Conservation (phyloP, 2,329 filamentous ascomycete species). For the Fusarium longipes region DNA sequence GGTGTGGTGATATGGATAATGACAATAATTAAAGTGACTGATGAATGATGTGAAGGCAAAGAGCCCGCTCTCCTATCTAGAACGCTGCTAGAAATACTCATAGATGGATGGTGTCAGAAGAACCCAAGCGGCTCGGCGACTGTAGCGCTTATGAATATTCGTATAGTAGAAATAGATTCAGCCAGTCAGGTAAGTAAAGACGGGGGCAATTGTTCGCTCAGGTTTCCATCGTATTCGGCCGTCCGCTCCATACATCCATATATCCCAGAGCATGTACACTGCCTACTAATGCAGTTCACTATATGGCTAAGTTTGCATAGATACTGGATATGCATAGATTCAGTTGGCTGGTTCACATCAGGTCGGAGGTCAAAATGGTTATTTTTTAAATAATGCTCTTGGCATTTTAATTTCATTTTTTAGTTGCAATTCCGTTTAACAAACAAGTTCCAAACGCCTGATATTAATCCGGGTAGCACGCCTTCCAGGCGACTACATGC, state of each 20-base stretch:
- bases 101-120: background rate
- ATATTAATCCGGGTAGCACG: slow-evolving; percentile 24
- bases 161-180: too few relatives aligned
- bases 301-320: background rate
- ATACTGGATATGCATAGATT: background rate
- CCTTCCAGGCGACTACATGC: slow-evolving; percentile 13
- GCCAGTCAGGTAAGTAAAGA: background rate
- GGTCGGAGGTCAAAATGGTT: background rate
- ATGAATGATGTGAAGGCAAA: background rate
- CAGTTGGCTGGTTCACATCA: background rate
- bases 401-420: slow-evolving; percentile 33
- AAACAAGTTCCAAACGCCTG: slow-evolving; percentile 22
- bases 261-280: too few relatives aligned
- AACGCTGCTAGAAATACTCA: background rate
- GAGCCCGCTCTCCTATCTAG: too few relatives aligned
- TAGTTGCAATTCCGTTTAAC: background rate
- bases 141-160: background rate
- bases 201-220: background rate
- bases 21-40: too few relatives aligned
- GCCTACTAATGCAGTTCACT: background rate
- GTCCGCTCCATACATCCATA: too few relatives aligned
- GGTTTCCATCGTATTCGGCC: background rate
- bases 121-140: background rate
- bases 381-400: slow-evolving; percentile 27
- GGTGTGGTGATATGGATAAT: background rate